Conservation (phyloP, 1,284 basidiomycete genomes). For the Sutorius eximius region DNA sequence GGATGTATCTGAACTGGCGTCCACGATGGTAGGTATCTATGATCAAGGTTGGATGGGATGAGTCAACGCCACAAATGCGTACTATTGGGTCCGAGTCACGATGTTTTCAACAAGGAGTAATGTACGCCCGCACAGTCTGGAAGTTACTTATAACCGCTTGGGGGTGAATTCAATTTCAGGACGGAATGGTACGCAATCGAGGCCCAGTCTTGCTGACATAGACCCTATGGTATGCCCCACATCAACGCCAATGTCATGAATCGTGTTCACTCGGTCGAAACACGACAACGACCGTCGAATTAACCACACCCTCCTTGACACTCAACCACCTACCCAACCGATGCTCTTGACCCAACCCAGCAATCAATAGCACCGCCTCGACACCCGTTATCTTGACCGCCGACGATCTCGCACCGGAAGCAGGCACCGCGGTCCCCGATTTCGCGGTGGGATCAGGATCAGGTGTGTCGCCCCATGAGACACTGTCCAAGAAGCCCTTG, state of each 20-base stretch:
- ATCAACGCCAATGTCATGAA: constrained; percentile 2
- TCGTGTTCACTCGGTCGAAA: constrained; percentile 25
- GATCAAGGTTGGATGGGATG: too few relatives aligned
- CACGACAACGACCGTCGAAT: constrained; percentile 67
- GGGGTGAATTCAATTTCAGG: neutral
- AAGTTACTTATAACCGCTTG: too few relatives aligned
- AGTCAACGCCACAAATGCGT: too few relatives aligned
- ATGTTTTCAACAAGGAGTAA: too few relatives aligned
- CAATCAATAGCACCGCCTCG: constrained; percentile 65
- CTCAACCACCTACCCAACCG: constrained; percentile 87
- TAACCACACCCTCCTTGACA: constrained; percentile 69
- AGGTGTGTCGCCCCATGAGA: constrained; percentile 18
- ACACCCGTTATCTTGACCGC: constrained; percentile 26
- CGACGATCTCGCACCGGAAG: constrained; percentile 8
- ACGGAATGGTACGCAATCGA: neutral
- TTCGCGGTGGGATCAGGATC: neutral
- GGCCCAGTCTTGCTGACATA: too few relatives aligned
- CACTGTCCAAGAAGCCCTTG: constrained; percentile 39
- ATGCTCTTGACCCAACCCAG: constrained; percentile 85
- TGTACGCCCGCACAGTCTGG: too few relatives aligned
- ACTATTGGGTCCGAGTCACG: too few relatives aligned
- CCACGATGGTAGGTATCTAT: too few relatives aligned
- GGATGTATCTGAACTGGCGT: too few relatives aligned
- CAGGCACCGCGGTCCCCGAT: neutral
- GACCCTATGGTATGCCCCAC: too few relatives aligned